phyloP scores from a whole-genome alignment of 2,329 filamentous ascomycete species.

The Leptosphaerulina australis region DNA sequence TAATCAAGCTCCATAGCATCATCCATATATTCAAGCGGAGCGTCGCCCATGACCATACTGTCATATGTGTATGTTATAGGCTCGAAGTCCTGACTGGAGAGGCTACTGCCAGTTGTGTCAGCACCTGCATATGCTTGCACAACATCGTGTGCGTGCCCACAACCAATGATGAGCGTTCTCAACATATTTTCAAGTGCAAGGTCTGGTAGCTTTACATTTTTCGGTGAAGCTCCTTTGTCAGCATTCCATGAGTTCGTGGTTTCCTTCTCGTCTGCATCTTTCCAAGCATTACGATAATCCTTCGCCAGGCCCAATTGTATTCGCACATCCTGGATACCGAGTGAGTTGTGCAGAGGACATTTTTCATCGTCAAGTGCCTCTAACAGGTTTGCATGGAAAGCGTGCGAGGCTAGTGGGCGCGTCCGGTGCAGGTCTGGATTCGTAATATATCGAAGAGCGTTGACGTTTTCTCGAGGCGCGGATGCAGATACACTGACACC shows the following conservation, averaged over 20 bases:
- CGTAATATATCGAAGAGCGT: constrained; percentile 42
- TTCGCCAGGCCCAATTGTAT: constrained; percentile 69
- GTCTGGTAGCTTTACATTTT: constrained; percentile 57
- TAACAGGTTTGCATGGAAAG: constrained; percentile 74
- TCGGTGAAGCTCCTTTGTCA: constrained; percentile 32
- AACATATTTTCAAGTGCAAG: constrained; percentile 69
- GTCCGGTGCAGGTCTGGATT: constrained; percentile 33
- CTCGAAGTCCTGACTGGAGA: constrained; percentile 34
- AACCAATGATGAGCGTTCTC: constrained; percentile 60
- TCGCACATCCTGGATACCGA: constrained; percentile 63
- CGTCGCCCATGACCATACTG: constrained; percentile 29
- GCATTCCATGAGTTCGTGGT: constrained; percentile 10
- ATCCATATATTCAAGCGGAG: constrained; percentile 43
- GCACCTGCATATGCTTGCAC: constrained; percentile 38
- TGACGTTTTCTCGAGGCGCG: constrained; percentile 28
- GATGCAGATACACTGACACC: constrained; percentile 58
- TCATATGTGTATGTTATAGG: constrained; percentile 13
- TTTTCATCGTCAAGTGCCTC: constrained; percentile 62
- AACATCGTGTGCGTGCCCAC: constrained; percentile 61
- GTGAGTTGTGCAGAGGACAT: constrained; percentile 62
- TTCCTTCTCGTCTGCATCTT: constrained; percentile 63
- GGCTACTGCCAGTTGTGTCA: constrained; percentile 7
- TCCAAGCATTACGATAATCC: constrained; percentile 74
- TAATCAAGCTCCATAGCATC: constrained; percentile 47
- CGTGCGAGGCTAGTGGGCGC: constrained; percentile 51